These are phyloP conservation scores for Boletus vermiculosoides DNA, from an alignment of 768 basidiomycete species.

Conservation along the genomic window DNA sequence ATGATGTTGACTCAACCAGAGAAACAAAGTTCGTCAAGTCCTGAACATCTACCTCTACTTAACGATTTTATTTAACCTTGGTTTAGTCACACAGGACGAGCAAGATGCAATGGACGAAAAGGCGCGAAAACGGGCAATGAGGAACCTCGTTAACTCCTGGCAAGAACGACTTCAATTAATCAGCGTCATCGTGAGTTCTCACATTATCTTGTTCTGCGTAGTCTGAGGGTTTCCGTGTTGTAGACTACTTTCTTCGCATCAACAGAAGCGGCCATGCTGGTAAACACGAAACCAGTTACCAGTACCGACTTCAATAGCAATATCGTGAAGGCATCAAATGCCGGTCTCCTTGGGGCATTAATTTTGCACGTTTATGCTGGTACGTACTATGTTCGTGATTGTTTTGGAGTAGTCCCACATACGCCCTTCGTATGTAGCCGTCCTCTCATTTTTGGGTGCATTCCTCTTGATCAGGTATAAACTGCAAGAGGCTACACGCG, in stretches of 20 bases:
- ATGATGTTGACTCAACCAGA: not conserved
- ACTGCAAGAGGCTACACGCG: constrained; percentile 49
- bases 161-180: constrained; percentile 62
- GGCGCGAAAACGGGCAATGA: constrained; percentile 44
- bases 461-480: constrained; percentile 58
- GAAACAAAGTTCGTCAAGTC: constrained; percentile 20
- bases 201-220: not conserved
- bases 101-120: constrained; percentile 50
- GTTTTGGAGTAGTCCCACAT: not conserved
- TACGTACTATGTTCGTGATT: constrained; percentile 24
- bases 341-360: constrained; percentile 50
- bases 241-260: constrained; percentile 66
- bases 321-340: constrained; percentile 39
- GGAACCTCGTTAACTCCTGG: constrained; percentile 57
- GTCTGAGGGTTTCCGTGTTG: not conserved
- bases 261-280: constrained; percentile 52
- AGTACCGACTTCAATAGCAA: constrained; percentile 11
- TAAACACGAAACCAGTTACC: constrained; percentile 37
- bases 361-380: constrained; percentile 54
- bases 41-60: not conserved
- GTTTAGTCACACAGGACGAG: constrained; percentile 45
- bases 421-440: constrained; percentile 23
- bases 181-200: constrained; percentile 51
- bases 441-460: constrained; percentile 52
- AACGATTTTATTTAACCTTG: not conserved